A percentile compares a stretch with the other conserved stretches of the same genome.
Conservation (phyloP, 1,284 basidiomycete genomes). For the Athelia sp. region DNA sequence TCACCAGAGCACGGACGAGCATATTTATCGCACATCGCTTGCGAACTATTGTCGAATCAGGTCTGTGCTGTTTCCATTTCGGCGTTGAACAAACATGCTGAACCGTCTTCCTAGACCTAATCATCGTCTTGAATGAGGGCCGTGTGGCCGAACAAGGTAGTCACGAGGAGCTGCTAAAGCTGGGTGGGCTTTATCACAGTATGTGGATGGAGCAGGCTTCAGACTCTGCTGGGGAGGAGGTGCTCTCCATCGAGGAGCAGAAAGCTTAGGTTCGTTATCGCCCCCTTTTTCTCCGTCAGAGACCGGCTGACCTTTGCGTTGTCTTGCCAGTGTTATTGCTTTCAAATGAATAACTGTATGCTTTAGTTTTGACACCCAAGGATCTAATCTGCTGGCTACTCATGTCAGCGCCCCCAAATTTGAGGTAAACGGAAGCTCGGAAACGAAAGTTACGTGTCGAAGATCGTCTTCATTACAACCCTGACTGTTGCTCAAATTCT, state of each 20-base stretch:
- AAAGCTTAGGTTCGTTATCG: too few relatives aligned
- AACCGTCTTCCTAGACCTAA: slow-evolving; percentile 54
- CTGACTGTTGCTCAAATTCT: too few relatives aligned
- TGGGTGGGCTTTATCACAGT: slow-evolving; percentile 71
- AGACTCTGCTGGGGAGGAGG: neutral
- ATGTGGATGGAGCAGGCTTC: slow-evolving; percentile 85
- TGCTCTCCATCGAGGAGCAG: neutral
- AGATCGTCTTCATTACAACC: too few relatives aligned
- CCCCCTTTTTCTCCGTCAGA: too few relatives aligned
- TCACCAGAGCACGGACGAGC: slow-evolving; percentile 79
- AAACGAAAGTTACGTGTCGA: too few relatives aligned
- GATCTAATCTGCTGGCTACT: too few relatives aligned
- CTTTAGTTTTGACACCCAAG: too few relatives aligned
- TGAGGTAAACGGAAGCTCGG: too few relatives aligned
- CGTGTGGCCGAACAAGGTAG: slow-evolving; percentile 88
- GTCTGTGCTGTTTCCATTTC: slow-evolving; percentile 33
- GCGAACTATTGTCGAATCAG: slow-evolving; percentile 86
- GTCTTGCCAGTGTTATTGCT: too few relatives aligned
- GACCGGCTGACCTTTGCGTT: too few relatives aligned
- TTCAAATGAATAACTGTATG: too few relatives aligned
- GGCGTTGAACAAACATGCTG: neutral
- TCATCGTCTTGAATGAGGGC: slow-evolving; percentile 87
- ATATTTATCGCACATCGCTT: slow-evolving; percentile 95
- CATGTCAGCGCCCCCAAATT: too few relatives aligned
- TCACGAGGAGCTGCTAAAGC: slow-evolving; percentile 76